Percentiles rank a stretch among this genome's conserved stretches.
These are phyloP conservation scores for Hypholoma fasciculare DNA, from an alignment of 768 basidiomycete genomes.

Conservation along the genomic window DNA sequence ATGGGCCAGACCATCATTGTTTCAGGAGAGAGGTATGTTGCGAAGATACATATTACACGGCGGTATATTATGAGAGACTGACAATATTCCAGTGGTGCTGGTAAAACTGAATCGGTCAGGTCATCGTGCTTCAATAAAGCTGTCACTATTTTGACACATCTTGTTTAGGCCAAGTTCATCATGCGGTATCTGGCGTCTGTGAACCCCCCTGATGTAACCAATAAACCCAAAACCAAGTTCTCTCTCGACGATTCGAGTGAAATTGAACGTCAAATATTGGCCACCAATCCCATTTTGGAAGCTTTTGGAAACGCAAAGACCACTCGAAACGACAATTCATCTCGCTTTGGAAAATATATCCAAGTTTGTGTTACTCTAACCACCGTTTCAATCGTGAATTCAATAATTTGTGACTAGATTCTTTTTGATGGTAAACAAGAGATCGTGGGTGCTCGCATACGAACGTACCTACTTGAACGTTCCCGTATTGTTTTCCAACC, in stretches of 20 bases:
- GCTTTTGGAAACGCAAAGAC: slow-evolving; percentile 99
- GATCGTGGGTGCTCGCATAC: slow-evolving; percentile 98
- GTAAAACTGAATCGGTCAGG: slow-evolving; percentile 95
- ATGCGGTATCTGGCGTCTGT: slow-evolving; percentile 99
- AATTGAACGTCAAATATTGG: slow-evolving; percentile 95
- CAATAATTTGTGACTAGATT: slow-evolving; percentile 56
- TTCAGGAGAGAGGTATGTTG: slow-evolving; percentile 87
- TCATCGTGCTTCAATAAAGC: not conserved
- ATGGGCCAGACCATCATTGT: slow-evolving; percentile 99
- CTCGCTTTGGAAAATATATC: slow-evolving; percentile 99
- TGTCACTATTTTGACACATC: not conserved
- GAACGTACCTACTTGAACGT: slow-evolving; percentile 96
- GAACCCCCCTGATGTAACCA: slow-evolving; percentile 71
- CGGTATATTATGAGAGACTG: slow-evolving; percentile 9
- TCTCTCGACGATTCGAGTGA: slow-evolving; percentile 88
- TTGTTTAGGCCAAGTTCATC: slow-evolving; percentile 88
- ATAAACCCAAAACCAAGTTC: slow-evolving; percentile 66
- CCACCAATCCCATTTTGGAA: slow-evolving; percentile 99
- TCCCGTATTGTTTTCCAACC: slow-evolving; percentile 98
- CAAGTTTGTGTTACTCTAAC: slow-evolving; percentile 58
- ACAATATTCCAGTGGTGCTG: slow-evolving; percentile 78
- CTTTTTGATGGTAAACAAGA: slow-evolving; percentile 94
- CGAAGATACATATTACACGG: slow-evolving; percentile 6
- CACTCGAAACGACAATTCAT: slow-evolving; percentile 98
- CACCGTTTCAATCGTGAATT: not conserved